phyloP scores from a whole-genome alignment of 805 yeast species.

The Saturnispora saitoi region DNA sequence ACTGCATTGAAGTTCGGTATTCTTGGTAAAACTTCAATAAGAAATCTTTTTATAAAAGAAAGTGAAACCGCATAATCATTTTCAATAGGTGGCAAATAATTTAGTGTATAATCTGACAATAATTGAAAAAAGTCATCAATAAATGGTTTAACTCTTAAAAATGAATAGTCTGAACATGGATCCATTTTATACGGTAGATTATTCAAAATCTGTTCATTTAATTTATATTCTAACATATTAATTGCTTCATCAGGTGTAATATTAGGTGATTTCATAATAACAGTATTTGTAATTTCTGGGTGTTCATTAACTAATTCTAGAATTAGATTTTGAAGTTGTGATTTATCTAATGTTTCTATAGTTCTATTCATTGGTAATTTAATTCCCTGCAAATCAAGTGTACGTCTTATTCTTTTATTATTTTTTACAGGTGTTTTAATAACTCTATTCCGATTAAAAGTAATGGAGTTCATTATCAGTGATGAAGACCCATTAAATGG shows the following conservation, averaged over 20 bases:
- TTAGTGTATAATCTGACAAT: conserved; percentile 64
- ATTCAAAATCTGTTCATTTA: conserved; percentile 32
- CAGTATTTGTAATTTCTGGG: conserved; percentile 51
- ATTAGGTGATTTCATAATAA: conserved; percentile 46
- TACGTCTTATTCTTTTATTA: conserved; percentile 29
- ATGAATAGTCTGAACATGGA: conserved; percentile 64
- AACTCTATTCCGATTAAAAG: neutral
- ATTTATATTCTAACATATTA: conserved; percentile 38
- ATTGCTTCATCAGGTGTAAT: conserved; percentile 48
- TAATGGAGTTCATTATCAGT: neutral
- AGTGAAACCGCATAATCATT: conserved; percentile 44
- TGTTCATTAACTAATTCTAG: conserved; percentile 44
- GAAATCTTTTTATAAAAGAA: conserved; percentile 48
- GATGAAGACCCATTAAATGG: neutral
- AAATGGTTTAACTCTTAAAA: conserved; percentile 57
- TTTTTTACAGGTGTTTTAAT: neutral
- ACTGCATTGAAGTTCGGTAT: conserved; percentile 58
- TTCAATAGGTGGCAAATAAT: conserved; percentile 66
- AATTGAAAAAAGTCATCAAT: conserved; percentile 63
- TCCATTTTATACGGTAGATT: conserved; percentile 74
- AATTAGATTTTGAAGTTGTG: conserved; percentile 45
- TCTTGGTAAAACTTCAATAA: conserved; percentile 50
- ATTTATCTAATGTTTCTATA: conserved; percentile 58
- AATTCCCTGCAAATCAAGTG: conserved; percentile 40
- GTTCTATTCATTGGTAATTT: conserved; percentile 54